phyloP scores from a whole-genome alignment of 495 filamentous ascomycete genomes.

The Hyaloscypha variabilis region DNA sequence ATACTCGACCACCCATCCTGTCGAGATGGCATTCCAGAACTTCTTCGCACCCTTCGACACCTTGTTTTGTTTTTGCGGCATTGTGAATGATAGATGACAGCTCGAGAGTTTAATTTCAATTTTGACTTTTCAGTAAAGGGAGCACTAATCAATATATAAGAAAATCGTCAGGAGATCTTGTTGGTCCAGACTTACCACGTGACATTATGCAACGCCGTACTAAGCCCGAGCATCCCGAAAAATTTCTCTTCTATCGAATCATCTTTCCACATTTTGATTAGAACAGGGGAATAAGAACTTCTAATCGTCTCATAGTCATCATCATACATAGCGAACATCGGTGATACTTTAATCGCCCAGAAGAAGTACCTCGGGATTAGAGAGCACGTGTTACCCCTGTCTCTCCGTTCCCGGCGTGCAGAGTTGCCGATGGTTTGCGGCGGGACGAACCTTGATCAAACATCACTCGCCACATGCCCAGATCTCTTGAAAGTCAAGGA shows the following conservation, averaged over 20 bases:
- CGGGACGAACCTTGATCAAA: background rate
- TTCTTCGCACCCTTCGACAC: constrained; percentile 6
- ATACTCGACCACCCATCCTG: constrained; percentile 25
- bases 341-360: background rate
- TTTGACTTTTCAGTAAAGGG: background rate
- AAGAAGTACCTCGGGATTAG: background rate
- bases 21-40: constrained; percentile 18
- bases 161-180: too few species aligned
- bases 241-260: background rate
- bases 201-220: background rate
- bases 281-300: background rate
- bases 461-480: background rate
- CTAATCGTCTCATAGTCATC: background rate
- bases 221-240: too few species aligned
- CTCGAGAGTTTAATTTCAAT: background rate
- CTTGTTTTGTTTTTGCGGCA: background rate
- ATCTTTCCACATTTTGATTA: background rate
- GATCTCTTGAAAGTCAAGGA: background rate
- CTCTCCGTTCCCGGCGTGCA: background rate
- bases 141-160: background rate
- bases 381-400: background rate
- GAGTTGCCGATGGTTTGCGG: background rate
- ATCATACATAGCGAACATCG: background rate
- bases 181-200: background rate
- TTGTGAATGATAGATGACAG: background rate